These are phyloP conservation scores for Colletotrichum tofieldiae DNA, from an alignment of 2,329 filamentous ascomycete species.

Conservation along the genomic window DNA sequence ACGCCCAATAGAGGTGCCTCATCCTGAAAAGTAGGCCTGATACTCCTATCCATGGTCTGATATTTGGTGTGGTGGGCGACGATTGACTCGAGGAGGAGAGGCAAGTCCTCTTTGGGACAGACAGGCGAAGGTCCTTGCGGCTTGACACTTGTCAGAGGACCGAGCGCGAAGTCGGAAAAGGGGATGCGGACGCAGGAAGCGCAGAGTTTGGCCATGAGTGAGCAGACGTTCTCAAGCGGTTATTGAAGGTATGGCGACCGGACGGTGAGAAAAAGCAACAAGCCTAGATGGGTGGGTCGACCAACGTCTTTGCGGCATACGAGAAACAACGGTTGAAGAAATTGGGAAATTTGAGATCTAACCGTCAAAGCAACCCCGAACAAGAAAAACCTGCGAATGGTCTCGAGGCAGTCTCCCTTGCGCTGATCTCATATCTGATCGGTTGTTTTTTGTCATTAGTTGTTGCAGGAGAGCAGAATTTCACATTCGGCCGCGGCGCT, in stretches of 20 bases:
- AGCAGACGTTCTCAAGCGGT: not conserved
- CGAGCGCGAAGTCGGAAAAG: constrained; percentile 18
- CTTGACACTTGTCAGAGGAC: constrained; percentile 33
- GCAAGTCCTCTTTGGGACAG: not conserved
- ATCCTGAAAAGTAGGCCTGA: constrained; percentile 9
- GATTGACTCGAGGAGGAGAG: not conserved
- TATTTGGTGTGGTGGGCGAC: constrained; percentile 25
- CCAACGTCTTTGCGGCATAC: constrained; percentile 1
- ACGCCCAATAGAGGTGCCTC: constrained; percentile 1
- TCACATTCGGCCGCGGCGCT: not conserved
- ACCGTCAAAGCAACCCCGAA: constrained; percentile 19
- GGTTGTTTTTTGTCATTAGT: not conserved
- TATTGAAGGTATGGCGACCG: constrained; percentile 17
- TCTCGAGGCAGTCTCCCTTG: constrained; percentile 2
- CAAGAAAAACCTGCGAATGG: constrained; percentile 31
- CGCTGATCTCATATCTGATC: constrained; percentile 16
- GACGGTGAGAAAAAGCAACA: constrained; percentile 19
- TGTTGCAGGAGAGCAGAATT: constrained; percentile 12
- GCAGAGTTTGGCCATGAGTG: constrained; percentile 1
- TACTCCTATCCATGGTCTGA: constrained; percentile 19
- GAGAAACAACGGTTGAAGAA: not conserved
- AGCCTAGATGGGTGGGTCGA: not conserved
- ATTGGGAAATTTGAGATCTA: not conserved
- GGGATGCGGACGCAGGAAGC: constrained; percentile 12
- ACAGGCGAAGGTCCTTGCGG: constrained; percentile 2